Evolutionary conservation across 768 basidiomycete species (phyloP).

Genomic region (Kondoa malvinella): DNA sequence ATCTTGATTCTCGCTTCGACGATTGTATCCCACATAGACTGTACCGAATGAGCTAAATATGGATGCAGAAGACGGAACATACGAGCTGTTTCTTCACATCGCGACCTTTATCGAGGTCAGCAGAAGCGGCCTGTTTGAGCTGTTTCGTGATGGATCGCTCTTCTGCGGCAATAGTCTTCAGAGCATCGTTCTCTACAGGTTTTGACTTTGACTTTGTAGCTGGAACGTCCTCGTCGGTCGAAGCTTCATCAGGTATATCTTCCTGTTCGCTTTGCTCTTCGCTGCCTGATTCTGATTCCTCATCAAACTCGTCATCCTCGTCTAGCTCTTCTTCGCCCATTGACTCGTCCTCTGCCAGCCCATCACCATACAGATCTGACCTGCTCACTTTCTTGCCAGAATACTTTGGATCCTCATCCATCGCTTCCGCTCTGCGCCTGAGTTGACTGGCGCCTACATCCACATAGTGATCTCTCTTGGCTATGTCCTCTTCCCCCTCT

Average conservation of each 20-base stretch:
- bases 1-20: constrained; percentile 80
- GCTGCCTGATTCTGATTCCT: not conserved
- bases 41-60: not conserved
- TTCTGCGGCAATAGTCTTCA: constrained; percentile 6
- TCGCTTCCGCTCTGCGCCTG: not conserved
- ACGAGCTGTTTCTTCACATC: constrained; percentile 72
- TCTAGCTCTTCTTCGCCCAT: constrained; percentile 6
- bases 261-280: constrained; percentile 4
- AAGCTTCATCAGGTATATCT: not conserved
- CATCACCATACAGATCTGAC: not conserved
- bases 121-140: constrained; percentile 15
- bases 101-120: constrained; percentile 49
- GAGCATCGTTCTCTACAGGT: not conserved
- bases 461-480: not conserved
- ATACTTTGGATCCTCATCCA: not conserved
- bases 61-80: constrained; percentile 29
- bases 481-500: not conserved
- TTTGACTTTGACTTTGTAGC: not conserved
- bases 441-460: not conserved
- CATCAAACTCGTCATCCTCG: constrained; percentile 4
- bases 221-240: not conserved
- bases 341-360: constrained; percentile 4
- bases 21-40: constrained; percentile 73
- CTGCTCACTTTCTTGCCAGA: not conserved
- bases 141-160: constrained; percentile 9